Percentiles rank a stretch among this genome's conserved stretches.
phyloP scores from a whole-genome alignment of 805 yeast genomes.

The Candida piceae region DNA sequence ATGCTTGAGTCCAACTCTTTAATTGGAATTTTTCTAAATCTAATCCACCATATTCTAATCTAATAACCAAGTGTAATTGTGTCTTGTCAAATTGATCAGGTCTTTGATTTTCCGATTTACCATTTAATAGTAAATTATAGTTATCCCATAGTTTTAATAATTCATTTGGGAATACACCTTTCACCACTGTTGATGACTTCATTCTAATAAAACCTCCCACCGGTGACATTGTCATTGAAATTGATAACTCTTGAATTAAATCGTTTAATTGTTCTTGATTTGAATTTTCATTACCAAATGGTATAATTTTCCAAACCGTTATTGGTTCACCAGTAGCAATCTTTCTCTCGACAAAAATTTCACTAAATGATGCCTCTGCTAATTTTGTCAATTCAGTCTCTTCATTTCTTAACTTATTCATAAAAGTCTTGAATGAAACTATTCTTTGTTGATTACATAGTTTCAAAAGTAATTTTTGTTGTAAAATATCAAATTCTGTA shows the following conservation, averaged over 20 bases:
- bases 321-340: slow-evolving; percentile 20
- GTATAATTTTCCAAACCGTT: slow-evolving; percentile 44
- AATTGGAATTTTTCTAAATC: slow-evolving; percentile 41
- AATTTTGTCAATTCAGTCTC: slow-evolving; percentile 32
- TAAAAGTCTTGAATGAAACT: slow-evolving; percentile 29
- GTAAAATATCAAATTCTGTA: slow-evolving; percentile 30
- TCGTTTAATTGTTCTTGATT: slow-evolving; percentile 39
- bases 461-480: slow-evolving; percentile 29
- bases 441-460: slow-evolving; percentile 32
- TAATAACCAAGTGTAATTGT: slow-evolving; percentile 34
- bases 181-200: slow-evolving; percentile 40
- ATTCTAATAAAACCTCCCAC: slow-evolving; percentile 42
- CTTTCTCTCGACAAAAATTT: slow-evolving; percentile 34
- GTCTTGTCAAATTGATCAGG: slow-evolving; percentile 32
- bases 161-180: slow-evolving; percentile 38
- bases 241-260: slow-evolving; percentile 42
- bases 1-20: slow-evolving; percentile 34
- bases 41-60: slow-evolving; percentile 37
- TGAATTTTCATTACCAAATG: slow-evolving; percentile 41
- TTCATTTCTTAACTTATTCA: slow-evolving; percentile 16
- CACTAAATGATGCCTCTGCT: slow-evolving; percentile 44
- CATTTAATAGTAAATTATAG: slow-evolving; percentile 19
- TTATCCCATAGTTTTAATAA: slow-evolving; percentile 43
- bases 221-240: slow-evolving; percentile 35
- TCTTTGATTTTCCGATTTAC: slow-evolving; percentile 26